Percentiles rank a stretch among this genome's conserved stretches.
Conservation (phyloP, 371 early-diverging fungal species). For the Cokeromyces recurvatus region DNA sequence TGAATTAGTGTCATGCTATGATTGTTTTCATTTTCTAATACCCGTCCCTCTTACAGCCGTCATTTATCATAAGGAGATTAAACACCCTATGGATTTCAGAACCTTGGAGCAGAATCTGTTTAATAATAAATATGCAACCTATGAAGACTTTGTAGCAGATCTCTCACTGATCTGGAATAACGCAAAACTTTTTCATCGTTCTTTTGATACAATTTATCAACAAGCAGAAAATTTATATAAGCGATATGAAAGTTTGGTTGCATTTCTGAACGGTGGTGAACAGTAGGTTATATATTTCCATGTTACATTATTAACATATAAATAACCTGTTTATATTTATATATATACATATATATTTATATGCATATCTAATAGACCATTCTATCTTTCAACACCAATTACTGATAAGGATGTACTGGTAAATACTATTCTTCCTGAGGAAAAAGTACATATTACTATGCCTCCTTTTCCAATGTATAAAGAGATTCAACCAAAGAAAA, state of each 20-base stretch:
- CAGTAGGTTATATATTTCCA: conserved; percentile 9
- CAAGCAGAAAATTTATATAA: conserved; percentile 21
- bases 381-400: conserved; percentile 6
- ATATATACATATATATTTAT: no score
- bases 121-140: conserved; percentile 19
- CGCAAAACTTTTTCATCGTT: conserved; percentile 32
- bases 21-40: conserved; percentile 27
- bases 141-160: conserved; percentile 28
- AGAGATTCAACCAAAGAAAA: conserved; percentile 3
- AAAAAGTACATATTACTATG: neutral
- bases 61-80: conserved; percentile 31
- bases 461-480: conserved; percentile 11
- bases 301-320: no score
- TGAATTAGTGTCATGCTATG: conserved; percentile 27
- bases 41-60: conserved; percentile 30
- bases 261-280: conserved; percentile 11
- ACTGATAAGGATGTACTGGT: neutral
- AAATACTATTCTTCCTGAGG: conserved; percentile 1
- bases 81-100: conserved; percentile 37
- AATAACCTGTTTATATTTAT: no score
- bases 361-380: conserved; percentile 5
- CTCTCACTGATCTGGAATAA: conserved; percentile 39
- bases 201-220: conserved; percentile 28
- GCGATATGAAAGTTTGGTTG: conserved; percentile 6
- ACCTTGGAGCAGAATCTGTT: conserved; percentile 32